Base-by-base conservation (phyloP, 225 moss, liverwort and hornwort species). In the Asterella californica region DNA sequence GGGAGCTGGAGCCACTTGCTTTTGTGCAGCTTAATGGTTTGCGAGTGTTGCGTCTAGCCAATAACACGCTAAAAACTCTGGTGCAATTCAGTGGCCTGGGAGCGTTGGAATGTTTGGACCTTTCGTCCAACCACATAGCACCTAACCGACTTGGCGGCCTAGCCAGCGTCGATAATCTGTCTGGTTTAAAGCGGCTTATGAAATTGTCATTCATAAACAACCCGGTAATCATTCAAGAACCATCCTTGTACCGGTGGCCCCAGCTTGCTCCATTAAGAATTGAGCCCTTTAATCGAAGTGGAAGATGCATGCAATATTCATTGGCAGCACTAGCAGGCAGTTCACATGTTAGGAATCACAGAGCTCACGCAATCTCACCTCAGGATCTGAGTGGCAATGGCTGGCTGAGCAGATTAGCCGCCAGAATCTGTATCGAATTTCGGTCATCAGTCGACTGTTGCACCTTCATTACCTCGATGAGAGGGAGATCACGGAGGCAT, bases 141-240 rank as follows among this genome's bases (percentile, higher is more conserved):
- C 91, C 91, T 60, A 95, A 86, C 82, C 89, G 99, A 66, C 86
- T 95, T 6, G 95, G 99, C 46, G 94, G 91, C 64, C 84, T 99
- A 42, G 87, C 95, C 75, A 93, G 91, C 78, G 92, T 99, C 79
- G 99, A 93, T 78, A 90, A 79, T 66, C 75, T 99, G 78, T 91
- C 92, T 76, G 73, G 87, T 30, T 83, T 99, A 30, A 86, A 91
- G 77, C 82, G 81, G 67, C 80, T 99, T 60, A 84, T 84, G 24
- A 93, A 90, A 81, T 84, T 99, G 49, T 95, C 92, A 83, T 84
- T 99, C 78, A 90, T 91, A 77, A 93, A 95, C 69, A 99, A 95
- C 70, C 99, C 99, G 85, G 99, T 99, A 92, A 27, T 48, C 49
- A 71, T 48, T 2, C 46, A 47, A 71, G 27, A 46, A 46, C 66